Percentiles rank a stretch among this genome's conserved stretches.
phyloP scores from a whole-genome alignment of 2,329 filamentous ascomycete species.

The Myrmaecium sp. region DNA sequence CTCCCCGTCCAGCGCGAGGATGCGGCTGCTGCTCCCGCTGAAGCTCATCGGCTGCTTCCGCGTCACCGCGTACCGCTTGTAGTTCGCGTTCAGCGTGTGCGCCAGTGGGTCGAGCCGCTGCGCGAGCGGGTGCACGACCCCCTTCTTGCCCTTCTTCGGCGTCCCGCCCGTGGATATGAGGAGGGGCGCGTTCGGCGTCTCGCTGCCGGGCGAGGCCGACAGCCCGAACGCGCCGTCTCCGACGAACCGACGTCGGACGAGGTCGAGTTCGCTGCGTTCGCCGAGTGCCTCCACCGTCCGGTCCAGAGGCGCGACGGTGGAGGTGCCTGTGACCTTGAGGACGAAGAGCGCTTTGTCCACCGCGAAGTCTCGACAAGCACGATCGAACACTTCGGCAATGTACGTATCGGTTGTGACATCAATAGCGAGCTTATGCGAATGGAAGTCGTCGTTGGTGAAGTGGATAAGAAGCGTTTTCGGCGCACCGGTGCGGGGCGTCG shows the following conservation, averaged over 20 bases:
- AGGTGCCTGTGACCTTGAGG: constrained; percentile 58
- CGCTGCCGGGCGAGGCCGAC: constrained; percentile 49
- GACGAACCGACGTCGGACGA: constrained; percentile 58
- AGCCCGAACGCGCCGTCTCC: constrained; percentile 56
- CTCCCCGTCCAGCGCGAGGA: constrained; percentile 67
- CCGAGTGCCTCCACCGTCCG: constrained; percentile 66
- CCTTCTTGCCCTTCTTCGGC: constrained; percentile 35
- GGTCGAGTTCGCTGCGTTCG: constrained; percentile 56
- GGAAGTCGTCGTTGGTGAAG: constrained; percentile 53
- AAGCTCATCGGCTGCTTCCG: constrained; percentile 72
- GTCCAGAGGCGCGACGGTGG: constrained; percentile 59
- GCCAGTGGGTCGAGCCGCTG: constrained; percentile 38
- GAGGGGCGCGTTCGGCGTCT: constrained; percentile 51
- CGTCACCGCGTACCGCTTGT: constrained; percentile 65
- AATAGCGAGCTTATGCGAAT: constrained; percentile 52
- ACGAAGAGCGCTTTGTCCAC: constrained; percentile 67
- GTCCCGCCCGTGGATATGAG: constrained; percentile 35
- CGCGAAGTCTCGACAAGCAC: constrained; percentile 59
- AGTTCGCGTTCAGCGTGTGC: constrained; percentile 22
- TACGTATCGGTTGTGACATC: constrained; percentile 72
- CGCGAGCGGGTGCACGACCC: constrained; percentile 45
- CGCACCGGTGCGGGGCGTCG: constrained; percentile 43
- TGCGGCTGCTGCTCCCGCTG: constrained; percentile 56
- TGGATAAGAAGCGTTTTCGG: constrained; percentile 57
- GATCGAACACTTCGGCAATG: constrained; percentile 64